Percentiles rank a stretch among this genome's conserved stretches.
phyloP scores from a whole-genome alignment of 2,329 filamentous ascomycete genomes.

The Grosmannia huntii region DNA sequence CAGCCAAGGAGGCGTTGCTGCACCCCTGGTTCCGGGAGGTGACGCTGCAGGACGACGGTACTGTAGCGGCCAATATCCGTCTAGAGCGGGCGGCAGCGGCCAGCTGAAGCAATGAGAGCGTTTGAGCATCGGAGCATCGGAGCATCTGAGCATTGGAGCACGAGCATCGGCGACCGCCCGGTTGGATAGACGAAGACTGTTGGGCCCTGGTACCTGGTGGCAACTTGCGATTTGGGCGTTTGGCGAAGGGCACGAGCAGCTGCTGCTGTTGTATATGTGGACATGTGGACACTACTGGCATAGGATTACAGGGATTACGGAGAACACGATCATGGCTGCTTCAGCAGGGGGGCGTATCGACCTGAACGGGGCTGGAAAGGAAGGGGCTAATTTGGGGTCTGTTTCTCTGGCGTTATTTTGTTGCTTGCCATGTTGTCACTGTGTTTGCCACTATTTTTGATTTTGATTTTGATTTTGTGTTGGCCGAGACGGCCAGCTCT shows the following conservation, averaged over 20 bases:
- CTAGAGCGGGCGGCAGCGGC: slow-evolving; percentile 25
- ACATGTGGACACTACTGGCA: background rate
- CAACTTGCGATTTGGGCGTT: background rate
- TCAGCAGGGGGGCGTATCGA: background rate
- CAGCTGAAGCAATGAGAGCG: background rate
- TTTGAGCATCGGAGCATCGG: background rate
- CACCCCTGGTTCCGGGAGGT: slow-evolving; percentile 57
- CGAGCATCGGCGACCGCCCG: background rate
- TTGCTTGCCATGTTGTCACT: background rate
- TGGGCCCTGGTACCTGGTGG: background rate
- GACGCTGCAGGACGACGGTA: slow-evolving; percentile 51
- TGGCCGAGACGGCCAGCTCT: background rate
- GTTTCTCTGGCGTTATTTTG: background rate
- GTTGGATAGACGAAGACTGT: background rate
- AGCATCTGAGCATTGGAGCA: background rate
- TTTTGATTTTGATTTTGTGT: background rate
- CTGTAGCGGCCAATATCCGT: slow-evolving; percentile 53
- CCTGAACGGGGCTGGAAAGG: background rate
- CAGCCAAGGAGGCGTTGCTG: slow-evolving; percentile 51
- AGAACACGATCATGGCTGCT: background rate
- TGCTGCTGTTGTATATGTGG: background rate
- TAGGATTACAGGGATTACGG: background rate
- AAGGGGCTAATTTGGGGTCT: background rate
- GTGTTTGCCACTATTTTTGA: background rate
- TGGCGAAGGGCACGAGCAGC: background rate